Conservation (phyloP, 345 rosid genomes). For the Gynandropsis gynandra region DNA sequence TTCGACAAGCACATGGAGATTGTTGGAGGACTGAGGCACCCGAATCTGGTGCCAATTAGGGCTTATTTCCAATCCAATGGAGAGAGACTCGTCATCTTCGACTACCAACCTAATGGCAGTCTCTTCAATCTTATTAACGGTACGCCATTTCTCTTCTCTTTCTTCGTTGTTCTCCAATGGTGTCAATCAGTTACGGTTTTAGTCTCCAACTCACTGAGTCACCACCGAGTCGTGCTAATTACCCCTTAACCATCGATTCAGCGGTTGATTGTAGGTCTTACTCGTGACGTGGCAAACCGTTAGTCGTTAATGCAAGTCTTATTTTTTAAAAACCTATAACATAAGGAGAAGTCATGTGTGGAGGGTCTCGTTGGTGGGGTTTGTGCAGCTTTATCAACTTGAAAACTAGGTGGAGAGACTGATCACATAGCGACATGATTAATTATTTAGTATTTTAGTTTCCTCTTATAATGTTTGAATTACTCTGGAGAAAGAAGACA, state of each 20-base stretch:
- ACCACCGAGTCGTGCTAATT: slow-evolving; percentile 5
- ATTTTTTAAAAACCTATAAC: background rate
- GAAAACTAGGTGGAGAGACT: slow-evolving; percentile 7
- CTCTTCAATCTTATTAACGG: slow-evolving; percentile 89
- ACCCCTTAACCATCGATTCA: background rate
- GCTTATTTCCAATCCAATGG: slow-evolving; percentile 81
- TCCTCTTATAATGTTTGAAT: background rate
- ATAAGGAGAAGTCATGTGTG: slow-evolving; percentile 1
- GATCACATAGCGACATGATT: slow-evolving; percentile 20
- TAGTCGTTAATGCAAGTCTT: background rate
- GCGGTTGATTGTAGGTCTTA: background rate
- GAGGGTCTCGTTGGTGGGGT: slow-evolving; percentile 4
- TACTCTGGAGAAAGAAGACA: slow-evolving; percentile 14
- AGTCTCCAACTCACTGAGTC: slow-evolving; percentile 13
- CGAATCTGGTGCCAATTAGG: slow-evolving; percentile 60
- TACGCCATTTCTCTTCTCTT: slow-evolving; percentile 11
- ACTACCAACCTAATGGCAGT: slow-evolving; percentile 84
- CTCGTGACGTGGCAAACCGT: background rate
- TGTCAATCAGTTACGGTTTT: background rate
- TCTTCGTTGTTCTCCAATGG: background rate
- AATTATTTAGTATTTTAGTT: background rate
- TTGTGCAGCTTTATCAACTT: slow-evolving; percentile 14
- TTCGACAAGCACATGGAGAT: slow-evolving; percentile 69
- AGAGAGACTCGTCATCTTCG: slow-evolving; percentile 79
- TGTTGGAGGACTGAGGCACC: slow-evolving; percentile 57